phyloP scores from a whole-genome alignment of 768 basidiomycete genomes.

The Lactarius indigo region DNA sequence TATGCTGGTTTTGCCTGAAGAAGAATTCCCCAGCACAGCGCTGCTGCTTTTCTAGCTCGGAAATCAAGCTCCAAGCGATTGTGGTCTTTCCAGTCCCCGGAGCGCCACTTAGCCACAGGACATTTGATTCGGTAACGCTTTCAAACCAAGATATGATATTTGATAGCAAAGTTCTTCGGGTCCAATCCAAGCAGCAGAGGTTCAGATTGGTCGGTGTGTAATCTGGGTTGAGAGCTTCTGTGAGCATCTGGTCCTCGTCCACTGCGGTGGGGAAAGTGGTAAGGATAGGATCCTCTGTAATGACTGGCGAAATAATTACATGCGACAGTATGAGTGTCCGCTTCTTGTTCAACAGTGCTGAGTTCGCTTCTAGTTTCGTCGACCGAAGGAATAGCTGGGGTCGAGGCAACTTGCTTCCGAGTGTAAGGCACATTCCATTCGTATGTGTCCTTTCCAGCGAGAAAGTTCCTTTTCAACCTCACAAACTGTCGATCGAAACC shows the following conservation, averaged over 20 bases:
- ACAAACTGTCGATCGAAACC: not conserved
- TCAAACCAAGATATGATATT: constrained; percentile 14
- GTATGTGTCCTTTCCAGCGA: constrained; percentile 3
- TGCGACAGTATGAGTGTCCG: not conserved
- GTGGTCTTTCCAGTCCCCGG: constrained; percentile 22
- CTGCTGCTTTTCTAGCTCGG: constrained; percentile 13
- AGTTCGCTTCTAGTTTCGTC: constrained; percentile 5
- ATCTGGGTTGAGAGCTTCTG: not conserved
- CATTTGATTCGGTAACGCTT: constrained; percentile 4
- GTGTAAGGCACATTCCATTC: not conserved
- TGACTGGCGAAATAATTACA: not conserved
- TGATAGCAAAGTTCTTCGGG: not conserved
- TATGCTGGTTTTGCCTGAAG: not conserved
- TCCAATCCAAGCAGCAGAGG: constrained; percentile 6
- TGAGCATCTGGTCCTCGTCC: constrained; percentile 8
- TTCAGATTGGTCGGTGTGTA: not conserved
- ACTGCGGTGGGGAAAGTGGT: not conserved
- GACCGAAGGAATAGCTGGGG: not conserved
- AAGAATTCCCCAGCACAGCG: constrained; percentile 14
- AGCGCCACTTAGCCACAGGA: constrained; percentile 22
- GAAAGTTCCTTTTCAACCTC: constrained; percentile 13
- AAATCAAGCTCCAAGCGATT: constrained; percentile 17
- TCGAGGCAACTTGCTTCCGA: not conserved
- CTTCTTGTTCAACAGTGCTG: not conserved
- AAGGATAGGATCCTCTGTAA: not conserved